These are phyloP conservation scores for Solanum infundibuliforme DNA, from an alignment of 257 asterid species.

Conservation along the genomic window DNA sequence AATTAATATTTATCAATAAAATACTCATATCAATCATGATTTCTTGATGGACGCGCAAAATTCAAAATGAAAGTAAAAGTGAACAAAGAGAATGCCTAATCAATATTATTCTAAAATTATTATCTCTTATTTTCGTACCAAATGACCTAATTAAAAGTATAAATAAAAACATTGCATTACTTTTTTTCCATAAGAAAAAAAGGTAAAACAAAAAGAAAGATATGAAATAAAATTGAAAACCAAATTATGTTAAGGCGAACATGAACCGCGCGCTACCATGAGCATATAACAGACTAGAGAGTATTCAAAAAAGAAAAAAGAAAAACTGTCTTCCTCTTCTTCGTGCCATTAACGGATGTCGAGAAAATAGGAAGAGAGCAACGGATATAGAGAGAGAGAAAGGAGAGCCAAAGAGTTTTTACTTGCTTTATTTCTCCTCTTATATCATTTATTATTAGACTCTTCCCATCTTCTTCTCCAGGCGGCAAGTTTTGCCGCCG, in stretches of 20 bases:
- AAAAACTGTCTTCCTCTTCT: not conserved
- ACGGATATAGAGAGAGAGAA: not conserved
- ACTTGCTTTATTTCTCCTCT: not conserved
- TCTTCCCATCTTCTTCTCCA: not conserved
- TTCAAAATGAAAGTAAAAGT: no score
- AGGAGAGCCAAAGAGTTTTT: not conserved
- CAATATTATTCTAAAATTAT: no score
- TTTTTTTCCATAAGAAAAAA: no score
- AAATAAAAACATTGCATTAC: no score
- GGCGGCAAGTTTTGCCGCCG: slow-evolving; percentile 4
- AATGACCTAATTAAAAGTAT: no score
- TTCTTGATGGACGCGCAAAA: not conserved
- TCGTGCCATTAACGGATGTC: not conserved
- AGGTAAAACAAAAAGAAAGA: not conserved
- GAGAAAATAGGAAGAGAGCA: not conserved
- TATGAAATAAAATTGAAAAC: not conserved
- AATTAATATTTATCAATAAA: no score
- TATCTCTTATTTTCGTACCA: not conserved
- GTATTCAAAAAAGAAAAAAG: not conserved
- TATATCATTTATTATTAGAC: not conserved
- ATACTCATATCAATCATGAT: no score
- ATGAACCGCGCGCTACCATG: not conserved
- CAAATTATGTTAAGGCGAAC: not conserved
- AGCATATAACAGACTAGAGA: not conserved
- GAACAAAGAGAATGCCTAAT: not conserved